Base-by-base conservation (phyloP, 768 basidiomycete species). In the Hemileccinum rubropunctum region DNA sequence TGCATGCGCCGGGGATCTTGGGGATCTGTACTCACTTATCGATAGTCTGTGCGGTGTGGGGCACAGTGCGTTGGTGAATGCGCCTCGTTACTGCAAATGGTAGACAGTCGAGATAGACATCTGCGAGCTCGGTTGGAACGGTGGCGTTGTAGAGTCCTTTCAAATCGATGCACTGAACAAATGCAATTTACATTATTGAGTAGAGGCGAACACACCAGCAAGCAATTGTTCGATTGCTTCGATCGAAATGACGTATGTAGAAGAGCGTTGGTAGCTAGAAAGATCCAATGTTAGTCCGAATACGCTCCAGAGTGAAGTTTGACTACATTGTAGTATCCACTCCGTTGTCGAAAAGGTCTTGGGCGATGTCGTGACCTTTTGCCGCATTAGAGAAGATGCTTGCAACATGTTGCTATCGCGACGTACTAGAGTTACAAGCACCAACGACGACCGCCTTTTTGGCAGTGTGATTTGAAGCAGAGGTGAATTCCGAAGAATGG, bases 391-490 rank as follows among this genome's bases (percentile, higher is more conserved):
- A 51, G 21, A 48, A 20, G 20, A 47, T 53, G 23, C 3, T 15
- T 9, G 3, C 38, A n/a, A n/a, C 6, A 11, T 17, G 4, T 13
- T 27, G 11, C 5, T 21, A 45, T 14, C 2, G n/a, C 11, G 18
- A 52, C 64, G n/a, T 58, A 78, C 77, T 77, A 17, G 84, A 83
- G 44, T 78, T 84, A 37, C 81, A 80, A n/a, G 84, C 77, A 13
- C 86, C 85, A 3, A 88, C 71, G n/a, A 88, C 72, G 1, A 86
- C 71, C 6, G 78, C 83, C 56, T 80, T 84, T 71, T 86, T 86
- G 7, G 83, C 83, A 6, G 66, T 50, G 55, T 79, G 76, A 28
- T 76, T 77, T 2, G 65, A 53, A 0, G 80, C 80, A 6, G 70
- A 68, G 18, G 72, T 76, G 62, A 80, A 79, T 17, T 73, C 52